Evolutionary conservation across 2,329 filamentous ascomycete genomes (phyloP).

Genomic region (Colletotrichum lini): DNA sequence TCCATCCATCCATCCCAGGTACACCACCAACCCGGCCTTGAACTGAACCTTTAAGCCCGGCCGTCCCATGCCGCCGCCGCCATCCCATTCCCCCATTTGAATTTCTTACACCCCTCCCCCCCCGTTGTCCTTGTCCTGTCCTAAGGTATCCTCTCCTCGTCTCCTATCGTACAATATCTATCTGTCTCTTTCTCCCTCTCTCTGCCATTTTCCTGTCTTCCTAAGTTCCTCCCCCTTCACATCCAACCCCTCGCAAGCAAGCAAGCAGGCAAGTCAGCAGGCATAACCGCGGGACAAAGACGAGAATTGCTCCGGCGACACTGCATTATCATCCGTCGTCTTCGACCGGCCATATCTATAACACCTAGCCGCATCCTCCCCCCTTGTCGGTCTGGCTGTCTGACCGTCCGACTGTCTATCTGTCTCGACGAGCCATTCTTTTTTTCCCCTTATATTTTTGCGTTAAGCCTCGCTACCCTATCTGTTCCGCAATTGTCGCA

Average conservation of each 20-base stretch:
- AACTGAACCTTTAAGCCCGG: not conserved
- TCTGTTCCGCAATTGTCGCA: constrained; percentile 42
- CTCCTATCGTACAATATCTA: constrained; percentile 23
- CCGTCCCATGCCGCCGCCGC: constrained; percentile 19
- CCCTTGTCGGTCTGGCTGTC: constrained; percentile 1
- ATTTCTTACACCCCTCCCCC: constrained; percentile 4
- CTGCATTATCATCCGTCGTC: constrained; percentile 21
- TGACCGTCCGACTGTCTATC: not conserved
- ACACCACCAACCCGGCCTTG: not conserved
- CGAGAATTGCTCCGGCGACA: constrained; percentile 16
- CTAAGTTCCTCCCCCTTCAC: not conserved
- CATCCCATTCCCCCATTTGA: constrained; percentile 8
- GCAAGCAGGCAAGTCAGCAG: not conserved
- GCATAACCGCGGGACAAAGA: constrained; percentile 25
- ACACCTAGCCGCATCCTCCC: constrained; percentile 15
- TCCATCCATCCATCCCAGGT: not conserved
- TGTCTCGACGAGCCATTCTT: constrained; percentile 19
- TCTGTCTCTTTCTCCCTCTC: not conserved
- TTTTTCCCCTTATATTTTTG: constrained; percentile 8
- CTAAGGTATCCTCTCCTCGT: not conserved
- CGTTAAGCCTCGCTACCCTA: constrained; percentile 32
- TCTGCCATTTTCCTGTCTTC: constrained; percentile 1
- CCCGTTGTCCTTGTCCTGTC: constrained; percentile 1
- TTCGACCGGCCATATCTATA: constrained; percentile 16
- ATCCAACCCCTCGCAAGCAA: not conserved